These are phyloP conservation scores for Tetrapisispora fleetii DNA, from an alignment of 805 yeast genomes.

Conservation along the genomic window DNA sequence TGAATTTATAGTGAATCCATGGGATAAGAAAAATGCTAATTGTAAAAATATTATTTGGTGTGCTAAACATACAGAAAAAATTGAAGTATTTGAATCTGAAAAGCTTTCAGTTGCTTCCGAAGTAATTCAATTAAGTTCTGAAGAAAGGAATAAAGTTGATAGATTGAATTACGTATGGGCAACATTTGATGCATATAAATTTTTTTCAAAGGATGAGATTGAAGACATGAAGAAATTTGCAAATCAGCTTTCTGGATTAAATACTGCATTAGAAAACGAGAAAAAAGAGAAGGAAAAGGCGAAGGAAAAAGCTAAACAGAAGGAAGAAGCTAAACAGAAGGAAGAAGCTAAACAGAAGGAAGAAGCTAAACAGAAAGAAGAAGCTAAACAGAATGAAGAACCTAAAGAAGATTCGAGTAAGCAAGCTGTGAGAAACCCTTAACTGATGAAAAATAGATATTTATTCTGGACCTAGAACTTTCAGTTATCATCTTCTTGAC, in stretches of 20 bases:
- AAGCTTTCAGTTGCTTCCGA: neutral
- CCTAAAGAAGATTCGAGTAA: too few relatives aligned
- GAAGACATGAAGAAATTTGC: neutral
- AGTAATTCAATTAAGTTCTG: neutral
- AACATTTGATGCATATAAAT: neutral
- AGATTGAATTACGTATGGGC: conserved; percentile 2
- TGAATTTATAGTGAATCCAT: neutral
- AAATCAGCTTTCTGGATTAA: neutral
- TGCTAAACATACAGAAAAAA: neutral
- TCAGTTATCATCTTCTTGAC: too few relatives aligned
- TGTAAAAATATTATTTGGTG: conserved; percentile 4
- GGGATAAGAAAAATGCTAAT: neutral
- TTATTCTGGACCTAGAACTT: too few relatives aligned
- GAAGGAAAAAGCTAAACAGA: neutral
- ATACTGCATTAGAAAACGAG: neutral
- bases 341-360: neutral
- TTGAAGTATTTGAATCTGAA: neutral
- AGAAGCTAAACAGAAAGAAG: neutral
- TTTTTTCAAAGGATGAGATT: neutral
- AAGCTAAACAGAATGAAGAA: neutral
- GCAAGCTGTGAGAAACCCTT: too few relatives aligned
- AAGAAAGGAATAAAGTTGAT: neutral
- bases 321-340: too few relatives aligned
- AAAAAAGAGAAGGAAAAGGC: neutral
- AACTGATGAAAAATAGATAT: too few relatives aligned